Evolutionary conservation across 306 rosid species (phyloP).

Genomic region (Trifolium repens): DNA sequence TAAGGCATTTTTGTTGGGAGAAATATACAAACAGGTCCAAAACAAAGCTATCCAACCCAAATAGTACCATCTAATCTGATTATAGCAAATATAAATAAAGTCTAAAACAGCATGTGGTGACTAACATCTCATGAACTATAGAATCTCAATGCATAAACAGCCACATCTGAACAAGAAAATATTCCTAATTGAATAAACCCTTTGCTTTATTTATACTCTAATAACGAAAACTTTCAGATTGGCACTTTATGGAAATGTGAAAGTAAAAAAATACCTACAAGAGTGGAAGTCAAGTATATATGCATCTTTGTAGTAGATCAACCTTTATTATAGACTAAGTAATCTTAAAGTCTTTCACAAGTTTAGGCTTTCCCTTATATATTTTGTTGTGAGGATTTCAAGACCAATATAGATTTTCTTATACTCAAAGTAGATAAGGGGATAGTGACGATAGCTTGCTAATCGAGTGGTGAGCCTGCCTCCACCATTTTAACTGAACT

Average conservation of each 20-base stretch:
- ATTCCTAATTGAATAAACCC: conserved; percentile 9
- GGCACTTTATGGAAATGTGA: background rate
- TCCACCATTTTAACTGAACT: too few relatives aligned
- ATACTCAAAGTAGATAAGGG: too few relatives aligned
- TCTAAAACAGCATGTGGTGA: conserved; percentile 17
- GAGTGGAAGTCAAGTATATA: conserved; percentile 82
- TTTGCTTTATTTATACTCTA: too few relatives aligned
- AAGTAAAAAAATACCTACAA: conserved; percentile 50
- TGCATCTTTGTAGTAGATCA: conserved; percentile 86
- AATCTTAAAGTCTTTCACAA: conserved; percentile 35
- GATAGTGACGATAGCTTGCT: too few relatives aligned
- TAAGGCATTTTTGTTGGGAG: too few relatives aligned
- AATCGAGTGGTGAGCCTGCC: too few relatives aligned
- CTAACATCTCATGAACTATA: conserved; percentile 3
- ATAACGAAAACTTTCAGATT: too few relatives aligned
- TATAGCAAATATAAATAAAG: background rate
- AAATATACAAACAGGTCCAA: too few relatives aligned
- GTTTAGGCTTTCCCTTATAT: background rate
- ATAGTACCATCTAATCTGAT: too few relatives aligned
- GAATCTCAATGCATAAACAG: conserved; percentile 13
- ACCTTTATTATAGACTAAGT: conserved; percentile 45
- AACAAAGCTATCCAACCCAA: too few relatives aligned
- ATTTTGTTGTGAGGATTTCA: too few relatives aligned
- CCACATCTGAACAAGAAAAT: conserved; percentile 20
- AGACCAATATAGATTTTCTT: too few relatives aligned